Percentiles rank a stretch among this genome's conserved stretches.
Evolutionary conservation across 1,284 basidiomycete species (phyloP).

Genomic region (Peniophora sp.): DNA sequence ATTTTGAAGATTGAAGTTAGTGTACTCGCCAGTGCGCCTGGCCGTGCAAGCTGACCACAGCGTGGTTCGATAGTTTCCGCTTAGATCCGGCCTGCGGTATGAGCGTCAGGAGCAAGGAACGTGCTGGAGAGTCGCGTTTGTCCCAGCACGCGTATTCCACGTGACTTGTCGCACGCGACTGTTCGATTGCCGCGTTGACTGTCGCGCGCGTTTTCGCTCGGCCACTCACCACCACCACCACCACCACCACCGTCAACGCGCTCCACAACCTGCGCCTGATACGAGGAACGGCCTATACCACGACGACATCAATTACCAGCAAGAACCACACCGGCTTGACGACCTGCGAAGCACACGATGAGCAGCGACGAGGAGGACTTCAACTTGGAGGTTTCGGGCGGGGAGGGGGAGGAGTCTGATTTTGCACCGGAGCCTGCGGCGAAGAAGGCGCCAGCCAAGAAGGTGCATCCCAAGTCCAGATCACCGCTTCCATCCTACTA

Average conservation of each 20-base stretch:
- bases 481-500: constrained; percentile 5
- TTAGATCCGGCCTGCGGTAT: no score
- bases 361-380: constrained; percentile 4
- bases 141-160: background rate
- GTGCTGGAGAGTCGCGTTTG: no score
- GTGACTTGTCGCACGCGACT: background rate
- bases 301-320: no score
- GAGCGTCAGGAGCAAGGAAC: no score
- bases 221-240: background rate
- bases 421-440: constrained; percentile 17
- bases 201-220: background rate
- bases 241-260: constrained; percentile 1
- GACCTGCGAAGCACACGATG: no score
- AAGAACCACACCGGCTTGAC: no score
- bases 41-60: no score
- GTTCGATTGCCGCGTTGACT: background rate
- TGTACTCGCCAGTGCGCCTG: no score
- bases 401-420: constrained; percentile 15
- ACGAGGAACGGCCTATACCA: no score
- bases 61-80: no score
- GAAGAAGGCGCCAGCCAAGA: constrained; percentile 32
- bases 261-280: background rate
- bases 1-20: no score
- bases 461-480: no score
- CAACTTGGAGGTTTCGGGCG: constrained; percentile 7